Conservation (phyloP, 164 flowering plant species). For the Pachysandra terminalis region DNA sequence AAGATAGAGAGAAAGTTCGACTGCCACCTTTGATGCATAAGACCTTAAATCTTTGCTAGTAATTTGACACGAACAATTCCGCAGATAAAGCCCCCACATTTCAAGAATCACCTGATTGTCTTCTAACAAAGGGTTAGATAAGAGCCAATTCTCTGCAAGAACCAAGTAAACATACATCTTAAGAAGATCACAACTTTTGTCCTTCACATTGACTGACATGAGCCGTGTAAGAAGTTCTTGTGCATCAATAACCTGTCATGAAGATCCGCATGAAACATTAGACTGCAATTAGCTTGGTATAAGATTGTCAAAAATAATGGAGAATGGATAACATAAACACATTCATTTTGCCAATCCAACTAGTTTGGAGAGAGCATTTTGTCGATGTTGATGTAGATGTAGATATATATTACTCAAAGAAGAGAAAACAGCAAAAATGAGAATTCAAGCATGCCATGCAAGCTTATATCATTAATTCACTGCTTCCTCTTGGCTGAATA, state of each 20-base stretch:
- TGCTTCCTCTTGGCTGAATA: too few species aligned
- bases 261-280: background rate
- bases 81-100: slow-evolving; percentile 61
- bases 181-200: slow-evolving; percentile 55
- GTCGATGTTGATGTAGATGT: too few species aligned
- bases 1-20: background rate
- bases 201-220: slow-evolving; percentile 55
- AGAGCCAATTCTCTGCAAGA: slow-evolving; percentile 74
- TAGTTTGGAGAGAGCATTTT: too few species aligned
- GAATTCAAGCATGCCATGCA: too few species aligned
- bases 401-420: too few species aligned
- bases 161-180: slow-evolving; percentile 56
- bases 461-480: too few species aligned
- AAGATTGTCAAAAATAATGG: too few species aligned
- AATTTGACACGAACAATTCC: slow-evolving; percentile 74
- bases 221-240: slow-evolving; percentile 51
- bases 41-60: slow-evolving; percentile 66
- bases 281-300: too few species aligned
- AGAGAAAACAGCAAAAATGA: too few species aligned
- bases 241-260: slow-evolving; percentile 38
- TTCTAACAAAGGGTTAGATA: slow-evolving; percentile 30
- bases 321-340: too few species aligned
- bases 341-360: too few species aligned
- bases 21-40: slow-evolving; percentile 71
- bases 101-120: slow-evolving; percentile 35